Evolutionary conservation across 1,284 basidiomycete genomes (phyloP).

Genomic region (Ceratobasidium sp.): DNA sequence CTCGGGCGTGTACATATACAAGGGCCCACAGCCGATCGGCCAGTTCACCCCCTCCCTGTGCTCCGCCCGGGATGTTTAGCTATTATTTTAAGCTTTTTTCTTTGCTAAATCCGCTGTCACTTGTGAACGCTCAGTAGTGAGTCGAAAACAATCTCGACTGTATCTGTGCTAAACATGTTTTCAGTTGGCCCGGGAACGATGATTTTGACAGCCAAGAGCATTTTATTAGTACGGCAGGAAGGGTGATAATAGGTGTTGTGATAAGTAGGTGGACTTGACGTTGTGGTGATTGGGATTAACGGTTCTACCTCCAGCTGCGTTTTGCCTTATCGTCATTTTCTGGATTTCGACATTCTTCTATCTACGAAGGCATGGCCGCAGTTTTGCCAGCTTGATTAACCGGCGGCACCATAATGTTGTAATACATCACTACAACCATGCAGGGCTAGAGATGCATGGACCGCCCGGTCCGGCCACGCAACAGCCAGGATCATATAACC

Average conservation of each 20-base stretch:
- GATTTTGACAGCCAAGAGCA: neutral
- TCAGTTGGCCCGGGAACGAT: neutral
- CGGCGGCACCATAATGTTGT: neutral
- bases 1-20: slow-evolving; percentile 6
- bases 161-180: neutral
- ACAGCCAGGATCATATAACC: slow-evolving; percentile 15
- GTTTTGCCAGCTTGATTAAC: neutral
- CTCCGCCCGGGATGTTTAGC: neutral
- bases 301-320: neutral
- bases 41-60: neutral
- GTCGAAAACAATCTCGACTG: neutral
- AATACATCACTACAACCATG: neutral
- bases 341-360: slow-evolving; percentile 17
- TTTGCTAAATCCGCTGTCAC: neutral
- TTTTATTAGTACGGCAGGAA: neutral
- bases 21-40: too few relatives aligned
- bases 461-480: neutral
- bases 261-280: neutral
- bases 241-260: neutral
- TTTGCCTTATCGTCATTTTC: slow-evolving; percentile 19
- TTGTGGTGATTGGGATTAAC: neutral
- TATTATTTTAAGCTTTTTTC: neutral
- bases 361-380: slow-evolving; percentile 11
- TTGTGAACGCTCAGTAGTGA: neutral
- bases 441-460: neutral